Evolutionary conservation across 768 basidiomycete genomes (phyloP).

Genomic region (Mycena haematopus): DNA sequence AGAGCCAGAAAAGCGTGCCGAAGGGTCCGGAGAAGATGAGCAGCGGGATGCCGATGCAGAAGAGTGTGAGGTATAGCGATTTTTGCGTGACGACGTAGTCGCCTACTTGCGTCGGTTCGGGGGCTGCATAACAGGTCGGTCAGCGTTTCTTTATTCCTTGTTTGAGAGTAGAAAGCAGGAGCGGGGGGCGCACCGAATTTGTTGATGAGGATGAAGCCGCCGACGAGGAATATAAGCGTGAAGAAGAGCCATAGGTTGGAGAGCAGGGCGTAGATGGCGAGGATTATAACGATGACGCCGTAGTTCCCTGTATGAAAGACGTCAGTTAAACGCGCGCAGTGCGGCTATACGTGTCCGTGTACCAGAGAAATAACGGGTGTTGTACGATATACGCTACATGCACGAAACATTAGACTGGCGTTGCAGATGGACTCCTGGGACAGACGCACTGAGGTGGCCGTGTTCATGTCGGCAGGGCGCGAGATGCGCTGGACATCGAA

Average conservation of each 20-base stretch:
- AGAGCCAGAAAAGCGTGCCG: constrained; percentile 91
- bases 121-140: constrained; percentile 51
- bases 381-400: constrained; percentile 95
- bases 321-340: neutral
- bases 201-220: constrained; percentile 91
- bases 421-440: neutral
- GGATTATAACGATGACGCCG: constrained; percentile 71
- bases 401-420: constrained; percentile 1
- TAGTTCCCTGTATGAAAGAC: constrained; percentile 74
- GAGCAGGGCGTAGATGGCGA: constrained; percentile 87
- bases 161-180: neutral
- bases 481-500: constrained; percentile 86
- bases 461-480: constrained; percentile 81
- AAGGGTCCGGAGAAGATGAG: constrained; percentile 81
- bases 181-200: constrained; percentile 82
- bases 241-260: constrained; percentile 84
- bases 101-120: constrained; percentile 86
- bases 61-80: constrained; percentile 84
- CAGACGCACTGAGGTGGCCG: constrained; percentile 71
- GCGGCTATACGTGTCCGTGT: constrained; percentile 1
- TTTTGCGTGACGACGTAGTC: constrained; percentile 87
- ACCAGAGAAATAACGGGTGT: constrained; percentile 88
- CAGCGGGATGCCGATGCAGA: constrained; percentile 90
- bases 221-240: constrained; percentile 86
- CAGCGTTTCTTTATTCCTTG: neutral